Conservation (phyloP, 352 stramenopile genomes). For the Thraustochytrium striatum region DNA sequence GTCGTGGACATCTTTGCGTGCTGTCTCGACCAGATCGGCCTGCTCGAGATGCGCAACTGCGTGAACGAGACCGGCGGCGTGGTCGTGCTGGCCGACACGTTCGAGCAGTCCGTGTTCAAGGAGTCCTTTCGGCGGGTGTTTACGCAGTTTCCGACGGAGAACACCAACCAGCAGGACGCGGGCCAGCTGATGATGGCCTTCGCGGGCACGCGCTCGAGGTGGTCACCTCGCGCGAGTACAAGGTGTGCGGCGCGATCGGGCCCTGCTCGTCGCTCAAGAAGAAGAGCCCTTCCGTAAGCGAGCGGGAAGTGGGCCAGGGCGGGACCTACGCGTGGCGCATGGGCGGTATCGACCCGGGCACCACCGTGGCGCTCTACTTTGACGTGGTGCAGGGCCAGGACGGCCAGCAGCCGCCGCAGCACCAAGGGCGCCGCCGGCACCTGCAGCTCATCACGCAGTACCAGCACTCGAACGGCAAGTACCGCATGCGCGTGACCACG, state of each 20-base stretch:
- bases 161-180: conserved; percentile 78
- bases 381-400: conserved; percentile 69
- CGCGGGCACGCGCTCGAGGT: conserved; percentile 90
- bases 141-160: conserved; percentile 86
- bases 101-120: conserved; percentile 97
- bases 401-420: conserved; percentile 28
- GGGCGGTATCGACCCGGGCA: conserved; percentile 91
- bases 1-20: conserved; percentile 98
- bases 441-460: conserved; percentile 98
- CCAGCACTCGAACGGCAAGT: conserved; percentile 90
- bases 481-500: conserved; percentile 92
- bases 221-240: conserved; percentile 95
- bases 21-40: conserved; percentile 91
- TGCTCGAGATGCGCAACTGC: conserved; percentile 97
- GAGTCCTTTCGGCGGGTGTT: conserved; percentile 97
- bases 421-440: conserved; percentile 53
- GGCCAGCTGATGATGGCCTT: conserved; percentile 93
- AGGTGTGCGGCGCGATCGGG: conserved; percentile 95
- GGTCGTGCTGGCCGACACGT: conserved; percentile 92
- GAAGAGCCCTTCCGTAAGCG: conserved; percentile 86
- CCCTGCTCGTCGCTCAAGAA: conserved; percentile 92
- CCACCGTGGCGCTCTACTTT: conserved; percentile 98
- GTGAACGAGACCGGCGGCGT: conserved; percentile 96
- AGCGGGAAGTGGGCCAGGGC: conserved; percentile 90
- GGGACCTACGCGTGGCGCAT: conserved; percentile 91